Evolutionary conservation across 768 basidiomycete species (phyloP), one percentile per base, ranked within the genome.

Genomic region (Cubamyces lactineus): DNA sequence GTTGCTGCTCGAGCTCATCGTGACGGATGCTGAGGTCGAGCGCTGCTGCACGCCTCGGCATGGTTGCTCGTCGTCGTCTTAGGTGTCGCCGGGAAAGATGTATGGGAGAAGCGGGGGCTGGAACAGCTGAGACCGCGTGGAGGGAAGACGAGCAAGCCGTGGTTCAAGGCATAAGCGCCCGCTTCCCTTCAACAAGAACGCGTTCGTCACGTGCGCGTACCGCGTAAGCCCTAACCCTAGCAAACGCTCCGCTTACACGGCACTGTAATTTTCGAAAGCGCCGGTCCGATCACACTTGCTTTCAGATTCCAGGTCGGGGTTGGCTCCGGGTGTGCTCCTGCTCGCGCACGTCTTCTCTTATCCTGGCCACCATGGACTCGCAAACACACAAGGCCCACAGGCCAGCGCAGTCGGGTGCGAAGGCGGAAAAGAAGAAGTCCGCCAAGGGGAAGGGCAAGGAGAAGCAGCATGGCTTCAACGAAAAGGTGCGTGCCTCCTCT

Each of bases 361-460:
- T 41, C 9, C 34, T 3, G 2, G 12, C 9, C 16, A 17, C 12
- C 61, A 90, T 91, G 89, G 89, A 90, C 63, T 84, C 89, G 57
- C 83, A 84, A 70, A 83, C 82, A 28, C 93, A 96, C 76, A 96
- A 96, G 74, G 79, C 89, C 0, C 96, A 98, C 76, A 76, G 90
- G 39, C 83, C 89, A 19, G 77, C 91, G 19, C 85, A 85, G 70
- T 84, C 88, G 13, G 88, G 92, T 15, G 75, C 73, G 47, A 92
- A 92, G 68, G 84, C 83, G 1, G 90, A 87, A 62, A 94, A 94
- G 77, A 94, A 89, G 71, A 82, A 82, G 54, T 61, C 56, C 5
- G 28, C 55, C 16, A 87, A 92, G 68, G 83, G 75, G 59, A 85
- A 87, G 73, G 82, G 83, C 63, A 84, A 90, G 69, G 83, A 88